phyloP scores from a whole-genome alignment of 345 rosid species.

The Boechera stricta region DNA sequence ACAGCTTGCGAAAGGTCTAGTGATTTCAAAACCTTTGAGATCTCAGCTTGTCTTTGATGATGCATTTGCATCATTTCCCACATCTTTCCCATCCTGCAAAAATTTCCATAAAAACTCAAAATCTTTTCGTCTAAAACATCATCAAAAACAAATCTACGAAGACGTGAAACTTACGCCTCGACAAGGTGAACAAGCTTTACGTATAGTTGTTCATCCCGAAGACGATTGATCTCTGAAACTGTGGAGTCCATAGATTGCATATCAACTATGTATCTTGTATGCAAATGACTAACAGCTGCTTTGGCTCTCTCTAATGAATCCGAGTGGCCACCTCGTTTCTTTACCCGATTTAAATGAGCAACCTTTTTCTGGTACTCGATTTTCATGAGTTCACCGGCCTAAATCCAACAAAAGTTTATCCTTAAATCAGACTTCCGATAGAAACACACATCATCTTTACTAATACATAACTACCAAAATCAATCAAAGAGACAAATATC shows the following conservation, averaged over 20 bases:
- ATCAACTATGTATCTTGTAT: slow-evolving; percentile 95
- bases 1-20: slow-evolving; percentile 58
- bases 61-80: slow-evolving; percentile 78
- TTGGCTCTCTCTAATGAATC: slow-evolving; percentile 88
- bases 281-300: slow-evolving; percentile 91
- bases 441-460: slow-evolving; percentile 7
- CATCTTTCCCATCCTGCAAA: slow-evolving; percentile 85
- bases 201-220: slow-evolving; percentile 88
- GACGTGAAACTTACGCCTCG: slow-evolving; percentile 65
- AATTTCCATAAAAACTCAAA: background rate
- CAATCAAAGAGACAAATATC: background rate
- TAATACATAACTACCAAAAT: slow-evolving; percentile 5
- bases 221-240: slow-evolving; percentile 85
- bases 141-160: background rate
- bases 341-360: slow-evolving; percentile 66
- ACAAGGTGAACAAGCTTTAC: slow-evolving; percentile 85
- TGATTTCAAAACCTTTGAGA: slow-evolving; percentile 49
- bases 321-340: slow-evolving; percentile 69
- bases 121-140: background rate
- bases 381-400: slow-evolving; percentile 96
- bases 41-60: slow-evolving; percentile 64
- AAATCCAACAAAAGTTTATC: slow-evolving; percentile 46
- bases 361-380: slow-evolving; percentile 89
- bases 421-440: slow-evolving; percentile 35
- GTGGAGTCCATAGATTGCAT: slow-evolving; percentile 99